Conservation (phyloP, 371 early-diverging fungal species). For the Rhizopus sp. region DNA sequence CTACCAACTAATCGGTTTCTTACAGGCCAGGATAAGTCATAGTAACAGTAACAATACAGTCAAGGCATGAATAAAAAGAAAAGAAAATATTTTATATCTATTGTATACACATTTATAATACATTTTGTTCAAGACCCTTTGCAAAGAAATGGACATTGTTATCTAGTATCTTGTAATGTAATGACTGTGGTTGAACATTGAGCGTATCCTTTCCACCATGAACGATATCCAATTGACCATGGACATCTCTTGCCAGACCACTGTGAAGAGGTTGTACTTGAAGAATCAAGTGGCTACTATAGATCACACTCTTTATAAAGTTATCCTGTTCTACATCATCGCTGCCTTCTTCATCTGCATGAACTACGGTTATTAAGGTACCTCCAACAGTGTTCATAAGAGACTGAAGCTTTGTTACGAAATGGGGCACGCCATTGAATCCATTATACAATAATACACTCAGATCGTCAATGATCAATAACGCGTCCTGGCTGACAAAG, state of each 20-base stretch:
- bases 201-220: slow-evolving; percentile 45
- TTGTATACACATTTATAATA: slow-evolving; percentile 19
- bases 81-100: not conserved
- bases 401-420: slow-evolving; percentile 49
- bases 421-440: slow-evolving; percentile 40
- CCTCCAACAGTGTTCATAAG: slow-evolving; percentile 53
- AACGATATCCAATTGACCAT: slow-evolving; percentile 64
- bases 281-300: slow-evolving; percentile 55
- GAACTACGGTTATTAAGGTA: slow-evolving; percentile 58
- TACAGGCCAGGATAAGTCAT: slow-evolving; percentile 6
- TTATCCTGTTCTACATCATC: slow-evolving; percentile 58
- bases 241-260: slow-evolving; percentile 70
- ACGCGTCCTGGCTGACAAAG: slow-evolving; percentile 29
- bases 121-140: slow-evolving; percentile 61
- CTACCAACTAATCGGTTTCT: slow-evolving; percentile 9
- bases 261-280: slow-evolving; percentile 64
- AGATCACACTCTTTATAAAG: slow-evolving; percentile 53
- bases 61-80: not conserved
- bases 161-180: slow-evolving; percentile 71
- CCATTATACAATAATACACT: slow-evolving; percentile 60
- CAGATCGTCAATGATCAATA: slow-evolving; percentile 68
- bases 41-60: not conserved
- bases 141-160: slow-evolving; percentile 72
- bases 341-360: slow-evolving; percentile 59
- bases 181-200: slow-evolving; percentile 31